Evolutionary conservation across 2,329 filamentous ascomycete species (phyloP), one percentile per base, ranked within the genome.

Genomic region (Colletotrichum tropicale): DNA sequence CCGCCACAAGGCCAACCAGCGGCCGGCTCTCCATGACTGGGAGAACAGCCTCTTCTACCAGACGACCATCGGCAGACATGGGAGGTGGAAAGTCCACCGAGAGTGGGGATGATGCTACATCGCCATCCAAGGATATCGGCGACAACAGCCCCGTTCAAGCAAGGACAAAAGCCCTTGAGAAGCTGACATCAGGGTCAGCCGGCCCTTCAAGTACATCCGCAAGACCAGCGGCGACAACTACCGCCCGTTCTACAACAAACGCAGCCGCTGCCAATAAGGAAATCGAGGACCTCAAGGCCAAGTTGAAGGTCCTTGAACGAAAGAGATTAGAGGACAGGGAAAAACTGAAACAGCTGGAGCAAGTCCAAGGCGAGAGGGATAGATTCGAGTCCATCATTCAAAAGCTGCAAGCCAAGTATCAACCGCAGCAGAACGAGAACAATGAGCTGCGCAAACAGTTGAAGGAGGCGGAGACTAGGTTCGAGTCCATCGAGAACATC

Each of bases 341-440:
- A 79, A 95, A 95, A 81, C 84, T 98, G 67, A 96, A 96, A 81
- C 90, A 89, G 15, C 84, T 98, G 64, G 94, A 98, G 72, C 92
- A 93, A 78, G 85, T 96, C 18, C 93, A 96, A 81, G 89, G 91
- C 21, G 95, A 98, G 80, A 90, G 92, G 32, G 94, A 96, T 81
- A 94, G 93, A 78, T 96, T 94, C 77, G 94, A 98, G 82, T 89
- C 85, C 7, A 95, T 98, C 78, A 96, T 98, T 65, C 94, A 98
- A 81, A 98, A 98, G 80, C 87, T 99, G 62, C 95, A 98, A 82
- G 89, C 92, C 52, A 98, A 98, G 84, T 96, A 95, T 78, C 95
- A 98, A 81, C 92, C 94, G 0, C 94, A 96, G 73, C 94, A 96
- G 78, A 91, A 94, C 79, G 96, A 98, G 81, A 92, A 95, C 76